These are phyloP conservation scores for Acanthamoeba royreba DNA, from an alignment of 208 protist genomes.

Conservation along the genomic window DNA sequence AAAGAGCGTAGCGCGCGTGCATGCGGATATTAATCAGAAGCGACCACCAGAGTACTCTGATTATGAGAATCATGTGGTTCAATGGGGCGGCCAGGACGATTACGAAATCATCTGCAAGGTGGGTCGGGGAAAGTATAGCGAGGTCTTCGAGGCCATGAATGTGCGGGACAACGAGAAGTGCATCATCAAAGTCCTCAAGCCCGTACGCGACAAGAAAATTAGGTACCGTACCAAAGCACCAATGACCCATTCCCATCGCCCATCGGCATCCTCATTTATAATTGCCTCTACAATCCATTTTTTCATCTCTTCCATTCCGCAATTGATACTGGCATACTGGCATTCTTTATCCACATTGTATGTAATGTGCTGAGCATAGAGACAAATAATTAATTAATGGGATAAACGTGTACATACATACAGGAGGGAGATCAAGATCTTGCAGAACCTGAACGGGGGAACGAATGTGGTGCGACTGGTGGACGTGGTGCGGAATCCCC, in stretches of 20 bases:
- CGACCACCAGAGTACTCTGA: conserved; percentile 93
- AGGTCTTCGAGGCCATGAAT: conserved; percentile 97
- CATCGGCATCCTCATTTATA: no score
- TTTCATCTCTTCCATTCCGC: no score
- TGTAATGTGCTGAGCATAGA: no score
- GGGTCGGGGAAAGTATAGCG: conserved; percentile 98
- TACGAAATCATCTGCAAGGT: conserved; percentile 96
- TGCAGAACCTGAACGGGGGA: conserved; percentile 96
- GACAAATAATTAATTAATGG: neutral
- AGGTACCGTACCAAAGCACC: neutral
- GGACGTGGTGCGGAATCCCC: conserved; percentile 94
- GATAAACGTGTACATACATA: no score
- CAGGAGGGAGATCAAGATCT: conserved; percentile 93
- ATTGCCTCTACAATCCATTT: no score
- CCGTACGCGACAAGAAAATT: conserved; percentile 74
- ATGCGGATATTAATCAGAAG: conserved; percentile 80
- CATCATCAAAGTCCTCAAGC: conserved; percentile 92
- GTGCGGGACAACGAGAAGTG: conserved; percentile 86
- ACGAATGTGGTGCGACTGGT: conserved; percentile 97
- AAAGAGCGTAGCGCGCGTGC: conserved; percentile 51
- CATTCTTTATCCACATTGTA: no score
- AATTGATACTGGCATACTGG: no score
- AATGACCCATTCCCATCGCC: neutral
- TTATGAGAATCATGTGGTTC: conserved; percentile 89
- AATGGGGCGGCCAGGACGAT: conserved; percentile 90